These are phyloP conservation scores for Ganoderma resinaceum DNA, from an alignment of 1,284 basidiomycete species.

Conservation along the genomic window DNA sequence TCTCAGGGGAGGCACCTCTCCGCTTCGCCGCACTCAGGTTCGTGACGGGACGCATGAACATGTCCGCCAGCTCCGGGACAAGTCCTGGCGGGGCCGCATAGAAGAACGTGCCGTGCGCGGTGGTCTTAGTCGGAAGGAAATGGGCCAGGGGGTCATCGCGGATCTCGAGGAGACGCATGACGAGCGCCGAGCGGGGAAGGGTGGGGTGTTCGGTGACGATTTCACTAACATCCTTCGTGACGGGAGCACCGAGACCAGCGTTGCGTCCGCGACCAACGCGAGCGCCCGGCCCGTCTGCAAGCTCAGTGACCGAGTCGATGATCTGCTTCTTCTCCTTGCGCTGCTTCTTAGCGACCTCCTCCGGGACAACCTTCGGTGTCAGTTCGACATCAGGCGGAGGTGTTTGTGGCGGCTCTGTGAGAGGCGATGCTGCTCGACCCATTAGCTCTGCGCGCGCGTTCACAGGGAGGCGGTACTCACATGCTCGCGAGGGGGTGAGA, in stretches of 20 bases:
- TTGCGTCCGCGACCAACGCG: constrained; percentile 60
- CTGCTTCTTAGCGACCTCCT: constrained; percentile 40
- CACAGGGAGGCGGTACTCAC: constrained; percentile 48
- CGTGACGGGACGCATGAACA: constrained; percentile 84
- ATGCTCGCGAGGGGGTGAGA: constrained; percentile 71
- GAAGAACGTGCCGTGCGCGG: constrained; percentile 75
- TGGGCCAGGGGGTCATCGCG: constrained; percentile 85
- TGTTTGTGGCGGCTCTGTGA: constrained; percentile 73
- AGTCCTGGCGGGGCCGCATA: constrained; percentile 84
- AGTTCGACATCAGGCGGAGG: constrained; percentile 63
- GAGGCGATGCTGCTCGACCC: constrained; percentile 65
- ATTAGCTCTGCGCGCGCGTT: constrained; percentile 8
- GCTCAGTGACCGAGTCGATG: constrained; percentile 84
- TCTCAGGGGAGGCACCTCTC: constrained; percentile 56
- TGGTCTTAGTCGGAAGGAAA: constrained; percentile 83
- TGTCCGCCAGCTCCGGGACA: constrained; percentile 78
- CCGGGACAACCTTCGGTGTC: constrained; percentile 56
- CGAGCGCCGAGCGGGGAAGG: constrained; percentile 82
- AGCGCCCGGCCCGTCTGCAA: constrained; percentile 72
- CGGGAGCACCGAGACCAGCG: constrained; percentile 61
- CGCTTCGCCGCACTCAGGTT: constrained; percentile 57
- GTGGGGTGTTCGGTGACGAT: constrained; percentile 84
- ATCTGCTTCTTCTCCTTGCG: constrained; percentile 81
- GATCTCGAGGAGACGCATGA: constrained; percentile 85
- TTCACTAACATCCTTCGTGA: constrained; percentile 71